Conservation (phyloP, 2,329 filamentous ascomycete species). For the Aspergillus melleus region DNA sequence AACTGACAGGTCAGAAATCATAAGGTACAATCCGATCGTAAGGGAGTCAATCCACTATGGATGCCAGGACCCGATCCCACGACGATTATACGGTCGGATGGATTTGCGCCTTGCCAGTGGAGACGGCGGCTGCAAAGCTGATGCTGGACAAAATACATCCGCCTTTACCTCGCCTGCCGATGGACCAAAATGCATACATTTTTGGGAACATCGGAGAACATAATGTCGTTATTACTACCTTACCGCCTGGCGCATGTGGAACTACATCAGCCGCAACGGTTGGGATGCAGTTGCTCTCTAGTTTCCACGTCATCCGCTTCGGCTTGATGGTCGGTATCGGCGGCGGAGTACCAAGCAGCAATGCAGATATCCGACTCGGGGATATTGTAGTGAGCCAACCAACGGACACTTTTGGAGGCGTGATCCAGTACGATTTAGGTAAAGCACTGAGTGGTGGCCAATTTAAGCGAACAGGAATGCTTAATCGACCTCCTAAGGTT, state of each 20-base stretch:
- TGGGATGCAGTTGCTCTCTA: not conserved
- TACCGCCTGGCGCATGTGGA: not conserved
- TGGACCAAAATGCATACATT: not conserved
- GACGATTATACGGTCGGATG: conserved; percentile 22
- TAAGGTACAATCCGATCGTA: too few species aligned
- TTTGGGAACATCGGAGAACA: not conserved
- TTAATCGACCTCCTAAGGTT: too few species aligned
- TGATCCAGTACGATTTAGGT: too few species aligned
- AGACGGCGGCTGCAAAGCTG: conserved; percentile 22
- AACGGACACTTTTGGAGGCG: too few species aligned
- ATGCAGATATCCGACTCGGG: not conserved
- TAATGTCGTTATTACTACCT: not conserved
- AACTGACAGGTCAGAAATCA: too few species aligned
- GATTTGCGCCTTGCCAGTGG: conserved; percentile 19
- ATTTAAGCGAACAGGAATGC: too few species aligned
- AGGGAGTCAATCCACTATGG: too few species aligned
- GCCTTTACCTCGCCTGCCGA: not conserved
- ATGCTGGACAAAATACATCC: conserved; percentile 22
- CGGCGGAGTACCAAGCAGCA: not conserved
- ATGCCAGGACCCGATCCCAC: too few species aligned
- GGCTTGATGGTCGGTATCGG: conserved; percentile 4
- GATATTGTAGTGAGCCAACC: conserved; percentile 2
- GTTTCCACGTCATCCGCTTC: not conserved
- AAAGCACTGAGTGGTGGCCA: too few species aligned
- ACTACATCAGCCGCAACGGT: not conserved